Evolutionary conservation across 2,329 filamentous ascomycete species (phyloP).

Genomic region (Colletotrichum orbiculare): DNA sequence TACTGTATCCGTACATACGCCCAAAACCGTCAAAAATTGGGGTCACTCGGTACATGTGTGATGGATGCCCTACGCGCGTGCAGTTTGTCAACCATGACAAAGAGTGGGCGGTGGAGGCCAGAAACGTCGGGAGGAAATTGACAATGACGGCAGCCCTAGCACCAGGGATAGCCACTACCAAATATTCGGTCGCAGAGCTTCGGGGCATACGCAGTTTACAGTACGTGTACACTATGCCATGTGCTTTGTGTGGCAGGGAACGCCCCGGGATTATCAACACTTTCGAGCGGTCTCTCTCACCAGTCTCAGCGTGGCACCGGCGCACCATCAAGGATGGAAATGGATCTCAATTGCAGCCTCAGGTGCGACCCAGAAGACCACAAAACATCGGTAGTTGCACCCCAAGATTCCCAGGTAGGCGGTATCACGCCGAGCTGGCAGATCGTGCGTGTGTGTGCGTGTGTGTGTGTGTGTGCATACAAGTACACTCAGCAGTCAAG

Average conservation of each 20-base stretch:
- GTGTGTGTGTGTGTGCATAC: neutral
- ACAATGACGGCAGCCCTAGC: neutral
- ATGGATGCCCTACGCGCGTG: neutral
- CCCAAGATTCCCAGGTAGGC: conserved; percentile 3
- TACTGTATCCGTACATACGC: too few species aligned
- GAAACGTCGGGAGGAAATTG: neutral
- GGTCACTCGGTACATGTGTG: too few species aligned
- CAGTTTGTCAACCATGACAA: conserved; percentile 18
- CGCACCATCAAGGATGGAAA: neutral
- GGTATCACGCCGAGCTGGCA: neutral
- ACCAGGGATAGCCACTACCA: neutral
- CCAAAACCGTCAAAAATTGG: too few species aligned
- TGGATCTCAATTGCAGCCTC: neutral
- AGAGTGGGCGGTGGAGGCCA: neutral
- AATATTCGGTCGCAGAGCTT: neutral
- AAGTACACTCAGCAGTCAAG: neutral
- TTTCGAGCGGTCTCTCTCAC: conserved; percentile 3
- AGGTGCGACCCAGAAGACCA: conserved; percentile 10
- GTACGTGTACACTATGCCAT: neutral
- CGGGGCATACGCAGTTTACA: neutral
- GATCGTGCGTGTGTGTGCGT: too few species aligned
- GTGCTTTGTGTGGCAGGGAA: conserved; percentile 14
- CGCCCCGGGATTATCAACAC: neutral
- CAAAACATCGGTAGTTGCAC: conserved; percentile 23
- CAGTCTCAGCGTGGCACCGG: conserved; percentile 11